Percentiles rank a stretch among this genome's conserved stretches.
phyloP scores from a whole-genome alignment of 2,329 filamentous ascomycete species.

The Magnaporthiopsis rhizophila region DNA sequence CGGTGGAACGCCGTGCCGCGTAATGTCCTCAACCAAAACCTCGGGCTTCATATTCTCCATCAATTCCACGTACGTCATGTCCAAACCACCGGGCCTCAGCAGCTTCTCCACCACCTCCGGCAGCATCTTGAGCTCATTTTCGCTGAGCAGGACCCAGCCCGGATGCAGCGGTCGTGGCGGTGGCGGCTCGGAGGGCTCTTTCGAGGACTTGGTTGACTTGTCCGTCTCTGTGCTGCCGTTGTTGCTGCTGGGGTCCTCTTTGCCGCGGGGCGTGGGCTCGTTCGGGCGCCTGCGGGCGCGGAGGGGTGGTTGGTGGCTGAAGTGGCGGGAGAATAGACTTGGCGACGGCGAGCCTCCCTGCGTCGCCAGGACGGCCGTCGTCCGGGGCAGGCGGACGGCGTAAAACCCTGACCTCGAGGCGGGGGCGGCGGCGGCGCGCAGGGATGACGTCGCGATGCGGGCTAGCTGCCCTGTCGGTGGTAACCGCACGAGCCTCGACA shows the following conservation, averaged over 20 bases:
- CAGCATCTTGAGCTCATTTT: slow-evolving; percentile 43
- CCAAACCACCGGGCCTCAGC: slow-evolving; percentile 52
- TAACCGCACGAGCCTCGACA: slow-evolving; percentile 19
- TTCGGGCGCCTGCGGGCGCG: slow-evolving; percentile 6
- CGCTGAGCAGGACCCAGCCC: slow-evolving; percentile 38
- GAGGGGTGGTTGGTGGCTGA: slow-evolving; percentile 9
- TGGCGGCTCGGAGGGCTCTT: neutral
- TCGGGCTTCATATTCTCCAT: slow-evolving; percentile 17
- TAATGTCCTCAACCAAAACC: slow-evolving; percentile 53
- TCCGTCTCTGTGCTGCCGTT: slow-evolving; percentile 1
- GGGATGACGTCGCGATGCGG: slow-evolving; percentile 17
- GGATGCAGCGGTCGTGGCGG: slow-evolving; percentile 25
- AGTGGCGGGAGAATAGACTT: slow-evolving; percentile 2
- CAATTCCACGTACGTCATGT: slow-evolving; percentile 30
- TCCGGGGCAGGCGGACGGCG: slow-evolving; percentile 14
- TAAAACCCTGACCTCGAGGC: slow-evolving; percentile 15
- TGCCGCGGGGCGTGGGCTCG: slow-evolving; percentile 1
- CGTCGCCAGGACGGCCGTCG: slow-evolving; percentile 1
- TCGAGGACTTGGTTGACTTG: neutral
- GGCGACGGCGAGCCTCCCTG: neutral
- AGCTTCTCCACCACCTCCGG: slow-evolving; percentile 53
- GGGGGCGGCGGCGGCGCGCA: slow-evolving; percentile 17
- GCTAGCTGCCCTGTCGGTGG: slow-evolving; percentile 18
- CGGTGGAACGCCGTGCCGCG: slow-evolving; percentile 59
- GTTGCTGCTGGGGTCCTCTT: slow-evolving; percentile 9